These are phyloP conservation scores for Huiozyma naganishii DNA, from an alignment of 805 yeast genomes.

Conservation along the genomic window DNA sequence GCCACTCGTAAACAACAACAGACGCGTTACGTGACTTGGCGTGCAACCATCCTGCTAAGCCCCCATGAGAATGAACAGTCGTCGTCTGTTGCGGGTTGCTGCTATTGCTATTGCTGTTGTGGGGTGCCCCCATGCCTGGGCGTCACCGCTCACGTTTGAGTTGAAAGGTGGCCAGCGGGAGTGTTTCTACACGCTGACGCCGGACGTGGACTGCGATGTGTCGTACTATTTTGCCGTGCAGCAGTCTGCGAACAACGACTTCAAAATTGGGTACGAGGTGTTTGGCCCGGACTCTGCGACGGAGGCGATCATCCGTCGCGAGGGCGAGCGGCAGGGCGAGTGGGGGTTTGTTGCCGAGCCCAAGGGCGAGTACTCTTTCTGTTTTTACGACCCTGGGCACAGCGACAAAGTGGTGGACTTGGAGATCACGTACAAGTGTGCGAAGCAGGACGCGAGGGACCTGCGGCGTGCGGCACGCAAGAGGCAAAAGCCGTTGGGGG, in stretches of 20 bases:
- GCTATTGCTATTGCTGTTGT: too few species aligned
- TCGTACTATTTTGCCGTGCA: constrained; percentile 27
- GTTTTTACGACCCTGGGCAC: constrained; percentile 76
- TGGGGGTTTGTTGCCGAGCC: constrained; percentile 55
- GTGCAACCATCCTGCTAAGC: too few species aligned
- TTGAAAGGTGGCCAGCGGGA: constrained; percentile 14
- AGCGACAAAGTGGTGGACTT: constrained; percentile 77
- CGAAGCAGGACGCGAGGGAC: neutral
- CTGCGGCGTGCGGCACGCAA: constrained; percentile 36
- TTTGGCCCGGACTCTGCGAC: constrained; percentile 20
- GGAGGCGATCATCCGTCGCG: constrained; percentile 35
- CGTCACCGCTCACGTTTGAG: constrained; percentile 23
- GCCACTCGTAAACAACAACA: too few species aligned
- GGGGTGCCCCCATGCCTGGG: neutral
- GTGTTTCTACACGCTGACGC: constrained; percentile 20
- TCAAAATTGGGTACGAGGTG: constrained; percentile 23
- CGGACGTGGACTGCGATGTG: constrained; percentile 58
- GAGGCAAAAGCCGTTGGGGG: constrained; percentile 11
- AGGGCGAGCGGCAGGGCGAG: constrained; percentile 69
- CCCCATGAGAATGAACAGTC: too few species aligned
- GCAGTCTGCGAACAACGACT: constrained; percentile 16
- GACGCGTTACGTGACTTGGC: too few species aligned
- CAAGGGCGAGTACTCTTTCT: constrained; percentile 77
- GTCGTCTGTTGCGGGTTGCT: too few species aligned
- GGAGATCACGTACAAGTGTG: constrained; percentile 40